These are phyloP conservation scores for Pythium dissotocum DNA, from an alignment of 352 stramenopile genomes.

Conservation along the genomic window DNA sequence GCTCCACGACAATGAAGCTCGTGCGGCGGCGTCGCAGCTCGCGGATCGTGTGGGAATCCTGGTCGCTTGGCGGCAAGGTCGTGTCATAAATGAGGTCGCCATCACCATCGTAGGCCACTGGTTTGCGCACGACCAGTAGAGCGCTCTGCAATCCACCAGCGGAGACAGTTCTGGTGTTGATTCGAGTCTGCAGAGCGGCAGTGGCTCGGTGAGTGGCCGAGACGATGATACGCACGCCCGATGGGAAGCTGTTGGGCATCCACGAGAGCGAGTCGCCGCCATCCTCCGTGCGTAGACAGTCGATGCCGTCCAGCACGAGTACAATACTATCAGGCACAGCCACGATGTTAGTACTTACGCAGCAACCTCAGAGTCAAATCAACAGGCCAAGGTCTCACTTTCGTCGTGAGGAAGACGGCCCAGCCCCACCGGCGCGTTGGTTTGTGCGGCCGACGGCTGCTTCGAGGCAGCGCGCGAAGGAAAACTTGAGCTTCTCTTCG, in stretches of 20 bases:
- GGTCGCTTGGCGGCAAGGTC: slow-evolving; percentile 34
- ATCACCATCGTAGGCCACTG: slow-evolving; percentile 63
- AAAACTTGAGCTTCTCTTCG: slow-evolving; percentile 88
- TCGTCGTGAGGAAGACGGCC: slow-evolving; percentile 32
- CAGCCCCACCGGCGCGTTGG: slow-evolving; percentile 17
- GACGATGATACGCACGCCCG: slow-evolving; percentile 71
- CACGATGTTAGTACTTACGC: background rate
- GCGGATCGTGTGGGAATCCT: slow-evolving; percentile 71
- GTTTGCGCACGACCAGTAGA: slow-evolving; percentile 44
- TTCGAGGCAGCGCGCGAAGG: slow-evolving; percentile 74
- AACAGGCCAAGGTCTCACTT: slow-evolving; percentile 3
- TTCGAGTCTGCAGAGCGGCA: slow-evolving; percentile 9
- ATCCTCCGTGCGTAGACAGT: slow-evolving; percentile 79
- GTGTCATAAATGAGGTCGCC: slow-evolving; percentile 73
- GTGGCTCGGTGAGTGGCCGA: slow-evolving; percentile 47
- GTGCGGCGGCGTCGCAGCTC: slow-evolving; percentile 67
- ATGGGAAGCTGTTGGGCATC: slow-evolving; percentile 70
- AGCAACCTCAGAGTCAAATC: background rate
- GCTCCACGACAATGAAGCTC: slow-evolving; percentile 65
- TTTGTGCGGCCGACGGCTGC: slow-evolving; percentile 54
- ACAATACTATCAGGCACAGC: slow-evolving; percentile 50
- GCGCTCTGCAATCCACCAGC: slow-evolving; percentile 36
- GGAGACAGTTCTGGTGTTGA: slow-evolving; percentile 21
- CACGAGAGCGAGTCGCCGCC: slow-evolving; percentile 85
- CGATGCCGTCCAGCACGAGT: slow-evolving; percentile 77